Percentiles rank a stretch among this genome's conserved stretches.
Conservation (phyloP, 305 asterid species). For the Striga hermonthica region DNA sequence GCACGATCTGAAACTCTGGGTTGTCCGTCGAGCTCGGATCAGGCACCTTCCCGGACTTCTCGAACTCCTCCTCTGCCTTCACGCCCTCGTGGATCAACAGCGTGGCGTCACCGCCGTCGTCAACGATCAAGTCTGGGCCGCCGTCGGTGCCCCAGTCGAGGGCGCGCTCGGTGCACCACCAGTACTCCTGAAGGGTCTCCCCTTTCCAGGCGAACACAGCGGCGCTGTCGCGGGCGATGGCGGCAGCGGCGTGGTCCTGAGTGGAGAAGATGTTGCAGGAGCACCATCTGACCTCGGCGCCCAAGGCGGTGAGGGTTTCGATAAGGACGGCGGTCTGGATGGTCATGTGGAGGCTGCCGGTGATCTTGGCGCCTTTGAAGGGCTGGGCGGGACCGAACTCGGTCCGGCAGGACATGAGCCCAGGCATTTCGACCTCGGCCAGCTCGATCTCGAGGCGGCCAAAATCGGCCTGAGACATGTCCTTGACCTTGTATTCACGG, state of each 20-base stretch:
- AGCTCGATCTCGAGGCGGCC: slow-evolving; percentile 65
- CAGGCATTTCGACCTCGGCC: slow-evolving; percentile 74
- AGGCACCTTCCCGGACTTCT: slow-evolving; percentile 50
- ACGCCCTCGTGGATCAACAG: slow-evolving; percentile 67
- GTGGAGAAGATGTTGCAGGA: slow-evolving; percentile 73
- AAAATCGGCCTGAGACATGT: slow-evolving; percentile 71
- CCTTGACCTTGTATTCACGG: slow-evolving; percentile 75
- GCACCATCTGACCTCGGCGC: slow-evolving; percentile 77
- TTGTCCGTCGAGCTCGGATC: slow-evolving; percentile 67
- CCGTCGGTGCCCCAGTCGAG: slow-evolving; percentile 71
- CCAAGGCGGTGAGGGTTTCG: slow-evolving; percentile 61
- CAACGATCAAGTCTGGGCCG: slow-evolving; percentile 69
- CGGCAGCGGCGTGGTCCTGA: slow-evolving; percentile 71
- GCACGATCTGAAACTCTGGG: slow-evolving; percentile 59
- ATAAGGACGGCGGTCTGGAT: slow-evolving; percentile 70
- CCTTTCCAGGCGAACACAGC: slow-evolving; percentile 77
- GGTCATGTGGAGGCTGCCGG: slow-evolving; percentile 69
- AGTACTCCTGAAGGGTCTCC: slow-evolving; percentile 59
- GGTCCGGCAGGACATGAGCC: slow-evolving; percentile 58
- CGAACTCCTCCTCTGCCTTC: slow-evolving; percentile 64
- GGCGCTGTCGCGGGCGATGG: slow-evolving; percentile 68
- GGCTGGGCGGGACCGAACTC: slow-evolving; percentile 73
- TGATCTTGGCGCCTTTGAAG: slow-evolving; percentile 59
- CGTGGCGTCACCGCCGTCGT: slow-evolving; percentile 68
- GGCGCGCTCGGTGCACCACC: slow-evolving; percentile 76